Conservation (phyloP, 176 grass and related monocot species). For the Hordeum vulgare region MorexV3_pseudomolecules_assembly NC_058520.1:590607434-590607933, state of each 20-base stretch:
- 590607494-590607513: conserved; percentile 92
- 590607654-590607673: not conserved
- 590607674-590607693: not conserved
- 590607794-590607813: conserved; percentile 89
- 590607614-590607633: conserved; percentile 76
- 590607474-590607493: conserved; percentile 74
- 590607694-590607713: not conserved
- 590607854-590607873: conserved; percentile 93
- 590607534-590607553: conserved; percentile 93
- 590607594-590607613: conserved; percentile 76
- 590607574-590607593: conserved; percentile 77
- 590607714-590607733: conserved; percentile 62
- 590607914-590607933: not conserved
- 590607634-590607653: conserved; percentile 82
- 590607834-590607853: conserved; percentile 89
- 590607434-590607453: conserved; percentile 82
- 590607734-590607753: conserved; percentile 80
- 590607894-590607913: not conserved
- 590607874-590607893: conserved; percentile 78
- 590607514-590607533: conserved; percentile 92
- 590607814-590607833: conserved; percentile 95
- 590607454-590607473: conserved; percentile 75
- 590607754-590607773: conserved; percentile 89
- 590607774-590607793: conserved; percentile 60
- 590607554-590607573: conserved; percentile 78